Conservation (phyloP, 345 rosid species). For the Salix udensis region DNA sequence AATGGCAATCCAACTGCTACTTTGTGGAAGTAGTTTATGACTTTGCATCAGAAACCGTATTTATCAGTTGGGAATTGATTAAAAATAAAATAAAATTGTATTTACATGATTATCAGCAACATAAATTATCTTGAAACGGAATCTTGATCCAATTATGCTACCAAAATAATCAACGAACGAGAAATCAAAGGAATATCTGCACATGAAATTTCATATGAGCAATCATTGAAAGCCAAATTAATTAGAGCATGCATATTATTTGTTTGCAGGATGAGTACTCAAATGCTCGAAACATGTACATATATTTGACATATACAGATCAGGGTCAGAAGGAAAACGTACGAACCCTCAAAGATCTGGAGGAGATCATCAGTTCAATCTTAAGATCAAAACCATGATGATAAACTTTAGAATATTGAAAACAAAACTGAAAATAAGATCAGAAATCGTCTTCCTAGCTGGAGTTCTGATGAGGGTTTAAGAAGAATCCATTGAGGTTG, state of each 20-base stretch:
- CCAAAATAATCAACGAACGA: background rate
- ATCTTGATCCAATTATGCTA: conserved; percentile 10
- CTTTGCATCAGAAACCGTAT: conserved; percentile 1
- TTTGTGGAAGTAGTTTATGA: conserved; percentile 8
- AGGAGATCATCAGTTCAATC: conserved; percentile 34
- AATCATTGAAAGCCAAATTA: conserved; percentile 7
- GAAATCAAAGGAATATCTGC: conserved; percentile 15
- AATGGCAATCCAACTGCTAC: conserved; percentile 6
- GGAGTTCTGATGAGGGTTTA: conserved; percentile 36
- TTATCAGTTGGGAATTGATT: background rate
- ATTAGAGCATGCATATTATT: background rate
- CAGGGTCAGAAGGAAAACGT: conserved; percentile 21
- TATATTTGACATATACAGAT: conserved; percentile 27
- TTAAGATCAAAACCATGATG: conserved; percentile 26
- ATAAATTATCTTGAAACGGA: background rate
- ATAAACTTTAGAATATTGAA: conserved; percentile 14
- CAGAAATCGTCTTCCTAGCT: conserved; percentile 14
- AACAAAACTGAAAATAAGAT: conserved; percentile 10
- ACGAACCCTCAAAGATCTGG: conserved; percentile 29
- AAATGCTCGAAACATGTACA: conserved; percentile 27
- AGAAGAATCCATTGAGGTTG: conserved; percentile 35
- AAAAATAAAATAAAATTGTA: background rate
- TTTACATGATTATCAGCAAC: background rate
- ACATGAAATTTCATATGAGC: conserved; percentile 16
- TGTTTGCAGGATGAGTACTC: conserved; percentile 14